Percentiles rank a stretch among this genome's conserved stretches.
Conservation (phyloP, 768 basidiomycete genomes). For the Mycena haematopus region DNA sequence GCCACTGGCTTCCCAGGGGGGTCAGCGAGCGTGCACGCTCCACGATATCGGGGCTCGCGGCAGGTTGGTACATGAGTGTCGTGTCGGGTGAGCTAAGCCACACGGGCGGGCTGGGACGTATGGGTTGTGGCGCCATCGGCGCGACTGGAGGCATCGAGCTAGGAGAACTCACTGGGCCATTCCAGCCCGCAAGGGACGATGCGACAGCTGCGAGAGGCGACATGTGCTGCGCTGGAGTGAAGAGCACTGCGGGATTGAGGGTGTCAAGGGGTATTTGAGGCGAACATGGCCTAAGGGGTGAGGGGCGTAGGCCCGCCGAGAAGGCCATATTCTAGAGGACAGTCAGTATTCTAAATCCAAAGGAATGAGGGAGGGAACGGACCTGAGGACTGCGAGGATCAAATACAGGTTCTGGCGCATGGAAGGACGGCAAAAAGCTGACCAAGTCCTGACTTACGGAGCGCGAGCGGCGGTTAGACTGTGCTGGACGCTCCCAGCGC, state of each 20-base stretch:
- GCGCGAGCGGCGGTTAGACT: constrained; percentile 26
- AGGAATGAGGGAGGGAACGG: background rate
- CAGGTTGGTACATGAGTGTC: background rate
- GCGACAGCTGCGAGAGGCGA: constrained; percentile 21
- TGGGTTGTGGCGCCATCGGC: constrained; percentile 20
- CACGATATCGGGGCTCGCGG: constrained; percentile 3
- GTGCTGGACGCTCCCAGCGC: constrained; percentile 5
- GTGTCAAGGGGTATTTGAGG: background rate
- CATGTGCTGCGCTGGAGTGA: constrained; percentile 16
- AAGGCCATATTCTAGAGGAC: constrained; percentile 3
- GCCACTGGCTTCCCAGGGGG: constrained; percentile 12
- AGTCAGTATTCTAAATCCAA: background rate
- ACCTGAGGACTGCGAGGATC: constrained; percentile 25
- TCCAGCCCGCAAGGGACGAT: constrained; percentile 27
- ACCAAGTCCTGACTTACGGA: constrained; percentile 24
- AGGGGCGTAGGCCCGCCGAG: constrained; percentile 8
- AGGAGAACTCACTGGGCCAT: constrained; percentile 1
- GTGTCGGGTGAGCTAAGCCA: constrained; percentile 10
- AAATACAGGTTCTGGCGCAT: constrained; percentile 1
- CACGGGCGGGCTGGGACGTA: constrained; percentile 9
- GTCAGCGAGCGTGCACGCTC: constrained; percentile 2
- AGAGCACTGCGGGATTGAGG: constrained; percentile 10
- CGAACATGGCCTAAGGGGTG: background rate
- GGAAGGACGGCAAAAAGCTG: constrained; percentile 9
- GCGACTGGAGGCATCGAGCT: background rate